Evolutionary conservation across 140 eudicot species (phyloP).

Genomic region (Oenanthe javanica): DNA sequence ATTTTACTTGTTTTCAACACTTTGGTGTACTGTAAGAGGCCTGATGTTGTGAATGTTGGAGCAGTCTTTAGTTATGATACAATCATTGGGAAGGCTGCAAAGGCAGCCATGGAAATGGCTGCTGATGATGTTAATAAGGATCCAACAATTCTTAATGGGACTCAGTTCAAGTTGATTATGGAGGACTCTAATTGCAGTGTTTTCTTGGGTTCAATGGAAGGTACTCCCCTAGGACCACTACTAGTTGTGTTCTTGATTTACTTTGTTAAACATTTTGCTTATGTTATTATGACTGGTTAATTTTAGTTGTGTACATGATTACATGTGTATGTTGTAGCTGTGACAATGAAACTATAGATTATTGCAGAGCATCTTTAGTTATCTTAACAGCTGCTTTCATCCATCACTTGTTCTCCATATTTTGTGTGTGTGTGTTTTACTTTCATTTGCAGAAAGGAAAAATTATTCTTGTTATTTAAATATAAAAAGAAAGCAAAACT

Average conservation of each 20-base stretch:
- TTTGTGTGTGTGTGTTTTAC: neutral
- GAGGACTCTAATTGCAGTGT: constrained; percentile 70
- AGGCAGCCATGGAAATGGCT: constrained; percentile 77
- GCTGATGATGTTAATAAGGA: constrained; percentile 64
- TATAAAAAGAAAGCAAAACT: neutral
- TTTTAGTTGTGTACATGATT: too few species aligned
- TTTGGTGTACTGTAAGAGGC: constrained; percentile 28
- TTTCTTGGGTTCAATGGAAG: constrained; percentile 6
- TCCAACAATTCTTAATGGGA: constrained; percentile 52
- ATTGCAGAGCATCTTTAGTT: neutral
- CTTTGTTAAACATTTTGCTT: neutral
- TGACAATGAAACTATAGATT: neutral
- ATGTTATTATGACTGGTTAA: neutral
- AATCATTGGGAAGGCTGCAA: constrained; percentile 84
- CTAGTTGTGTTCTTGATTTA: neutral
- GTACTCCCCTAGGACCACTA: neutral
- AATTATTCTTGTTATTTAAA: neutral
- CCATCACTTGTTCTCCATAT: neutral
- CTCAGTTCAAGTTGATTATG: constrained; percentile 40
- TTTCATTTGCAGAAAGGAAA: neutral
- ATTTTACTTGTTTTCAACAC: neutral
- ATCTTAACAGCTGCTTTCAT: neutral
- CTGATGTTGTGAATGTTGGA: constrained; percentile 70
- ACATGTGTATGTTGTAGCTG: too few species aligned
- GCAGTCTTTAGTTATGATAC: constrained; percentile 72